Evolutionary conservation across 345 rosid species (phyloP).

Genomic region (Cardamine occulta): DNA sequence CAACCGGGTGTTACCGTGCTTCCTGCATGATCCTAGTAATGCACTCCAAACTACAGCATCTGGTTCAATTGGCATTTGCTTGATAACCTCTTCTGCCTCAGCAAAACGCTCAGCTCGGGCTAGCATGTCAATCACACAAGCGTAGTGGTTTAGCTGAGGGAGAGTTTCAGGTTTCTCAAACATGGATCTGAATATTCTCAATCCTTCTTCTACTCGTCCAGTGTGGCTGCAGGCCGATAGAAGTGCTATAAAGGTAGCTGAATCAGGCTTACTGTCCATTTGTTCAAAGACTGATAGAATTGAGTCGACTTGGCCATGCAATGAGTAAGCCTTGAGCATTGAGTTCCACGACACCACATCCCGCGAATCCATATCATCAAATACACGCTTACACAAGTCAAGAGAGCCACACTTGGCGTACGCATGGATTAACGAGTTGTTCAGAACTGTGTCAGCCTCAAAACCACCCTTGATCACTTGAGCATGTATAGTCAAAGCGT

Average conservation of each 20-base stretch:
- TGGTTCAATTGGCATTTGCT: slow-evolving; percentile 76
- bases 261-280: slow-evolving; percentile 72
- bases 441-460: slow-evolving; percentile 61
- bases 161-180: slow-evolving; percentile 46
- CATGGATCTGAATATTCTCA: slow-evolving; percentile 65
- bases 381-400: slow-evolving; percentile 63
- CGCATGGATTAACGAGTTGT: slow-evolving; percentile 81
- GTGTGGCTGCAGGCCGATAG: slow-evolving; percentile 90
- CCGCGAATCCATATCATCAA: slow-evolving; percentile 57
- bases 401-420: slow-evolving; percentile 81
- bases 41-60: slow-evolving; percentile 92
- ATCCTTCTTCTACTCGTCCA: slow-evolving; percentile 80
- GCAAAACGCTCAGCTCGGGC: slow-evolving; percentile 74
- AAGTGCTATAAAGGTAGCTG: slow-evolving; percentile 77
- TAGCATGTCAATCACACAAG: slow-evolving; percentile 81
- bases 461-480: slow-evolving; percentile 68
- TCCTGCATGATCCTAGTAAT: slow-evolving; percentile 76
- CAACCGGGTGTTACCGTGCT: slow-evolving; percentile 66
- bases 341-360: slow-evolving; percentile 87
- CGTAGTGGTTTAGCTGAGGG: slow-evolving; percentile 85
- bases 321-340: slow-evolving; percentile 78
- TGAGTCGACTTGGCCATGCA: slow-evolving; percentile 78
- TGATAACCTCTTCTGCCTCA: slow-evolving; percentile 68
- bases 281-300: slow-evolving; percentile 58
- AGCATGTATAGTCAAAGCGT: slow-evolving; percentile 62